phyloP scores from a whole-genome alignment of 495 filamentous ascomycete genomes.

The Trichodelitschia bisporula region DNA sequence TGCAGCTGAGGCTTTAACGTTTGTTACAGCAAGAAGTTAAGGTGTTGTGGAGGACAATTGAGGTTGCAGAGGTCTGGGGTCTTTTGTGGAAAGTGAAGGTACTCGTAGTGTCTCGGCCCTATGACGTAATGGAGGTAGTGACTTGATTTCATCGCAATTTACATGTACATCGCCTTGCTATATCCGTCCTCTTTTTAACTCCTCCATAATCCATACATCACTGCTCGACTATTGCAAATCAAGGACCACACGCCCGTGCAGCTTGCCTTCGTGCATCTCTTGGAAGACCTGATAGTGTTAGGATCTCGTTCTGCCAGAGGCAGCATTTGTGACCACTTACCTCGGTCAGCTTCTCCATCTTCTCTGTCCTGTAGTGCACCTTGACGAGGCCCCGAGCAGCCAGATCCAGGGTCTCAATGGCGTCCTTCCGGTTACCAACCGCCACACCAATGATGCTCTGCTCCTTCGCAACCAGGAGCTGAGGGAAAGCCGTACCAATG shows the following conservation, averaged over 20 bases:
- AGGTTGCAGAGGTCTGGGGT: too few relatives aligned
- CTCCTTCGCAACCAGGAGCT: constrained; percentile 24
- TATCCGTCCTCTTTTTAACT: too few relatives aligned
- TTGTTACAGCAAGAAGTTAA: too few relatives aligned
- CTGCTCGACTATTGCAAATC: constrained; percentile 21
- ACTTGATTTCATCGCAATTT: too few relatives aligned
- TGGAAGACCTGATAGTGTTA: constrained; percentile 19
- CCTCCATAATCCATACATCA: too few relatives aligned
- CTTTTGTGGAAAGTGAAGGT: too few relatives aligned
- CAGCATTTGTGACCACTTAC: constrained; percentile 3
- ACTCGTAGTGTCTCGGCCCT: too few relatives aligned
- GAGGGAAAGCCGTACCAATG: constrained; percentile 30
- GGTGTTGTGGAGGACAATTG: too few relatives aligned
- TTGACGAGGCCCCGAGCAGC: constrained; percentile 35
- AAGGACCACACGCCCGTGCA: constrained; percentile 34
- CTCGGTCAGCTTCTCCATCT: constrained; percentile 34
- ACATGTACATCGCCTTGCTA: too few relatives aligned
- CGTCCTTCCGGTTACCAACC: constrained; percentile 39
- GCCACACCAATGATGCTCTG: constrained; percentile 32
- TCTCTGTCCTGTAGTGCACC: constrained; percentile 29
- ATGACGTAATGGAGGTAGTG: too few relatives aligned
- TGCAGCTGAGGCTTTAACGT: too few relatives aligned
- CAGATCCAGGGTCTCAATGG: constrained; percentile 40
- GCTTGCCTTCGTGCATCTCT: constrained; percentile 29
- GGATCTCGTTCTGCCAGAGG: neutral